Conservation (phyloP, 352 stramenopile species). For the Bremia lactucae region DNA sequence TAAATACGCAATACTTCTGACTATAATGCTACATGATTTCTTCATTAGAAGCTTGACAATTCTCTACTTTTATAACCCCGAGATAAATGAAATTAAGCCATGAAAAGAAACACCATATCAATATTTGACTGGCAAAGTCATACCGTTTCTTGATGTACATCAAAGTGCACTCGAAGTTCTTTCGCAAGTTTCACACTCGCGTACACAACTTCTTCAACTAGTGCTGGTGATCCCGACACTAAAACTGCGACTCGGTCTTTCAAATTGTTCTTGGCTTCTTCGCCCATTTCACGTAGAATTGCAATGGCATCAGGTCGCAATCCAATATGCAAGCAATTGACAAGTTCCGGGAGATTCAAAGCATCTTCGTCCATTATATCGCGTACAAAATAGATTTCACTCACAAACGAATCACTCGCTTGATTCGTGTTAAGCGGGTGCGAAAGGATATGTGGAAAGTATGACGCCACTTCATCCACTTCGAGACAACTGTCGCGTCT, state of each 20-base stretch:
- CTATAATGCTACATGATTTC: too few species aligned
- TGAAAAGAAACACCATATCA: too few species aligned
- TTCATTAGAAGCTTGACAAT: too few species aligned
- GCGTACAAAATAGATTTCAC: slow-evolving; percentile 19
- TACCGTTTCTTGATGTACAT: slow-evolving; percentile 34
- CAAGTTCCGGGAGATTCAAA: slow-evolving; percentile 20
- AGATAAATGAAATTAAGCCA: too few species aligned
- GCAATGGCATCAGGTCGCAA: slow-evolving; percentile 19
- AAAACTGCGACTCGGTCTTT: slow-evolving; percentile 31
- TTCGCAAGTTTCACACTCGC: slow-evolving; percentile 12
- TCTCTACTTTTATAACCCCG: too few species aligned
- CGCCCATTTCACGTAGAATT: slow-evolving; percentile 26
- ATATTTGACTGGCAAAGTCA: too few species aligned
- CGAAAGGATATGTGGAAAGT: slow-evolving; percentile 20
- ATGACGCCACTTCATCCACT: slow-evolving; percentile 25
- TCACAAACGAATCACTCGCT: slow-evolving; percentile 18
- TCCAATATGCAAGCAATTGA: slow-evolving; percentile 19
- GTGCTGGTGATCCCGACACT: slow-evolving; percentile 26
- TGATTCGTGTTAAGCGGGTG: slow-evolving; percentile 20
- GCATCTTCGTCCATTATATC: slow-evolving; percentile 25
- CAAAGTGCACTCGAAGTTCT: slow-evolving; percentile 27
- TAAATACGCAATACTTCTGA: too few species aligned
- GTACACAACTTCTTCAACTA: slow-evolving; percentile 22
- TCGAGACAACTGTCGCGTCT: slow-evolving; percentile 21
- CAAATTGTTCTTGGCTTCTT: slow-evolving; percentile 19